Conservation (phyloP, 2,329 filamentous ascomycete species). For the Alternaria novae-zelandiae region DNA sequence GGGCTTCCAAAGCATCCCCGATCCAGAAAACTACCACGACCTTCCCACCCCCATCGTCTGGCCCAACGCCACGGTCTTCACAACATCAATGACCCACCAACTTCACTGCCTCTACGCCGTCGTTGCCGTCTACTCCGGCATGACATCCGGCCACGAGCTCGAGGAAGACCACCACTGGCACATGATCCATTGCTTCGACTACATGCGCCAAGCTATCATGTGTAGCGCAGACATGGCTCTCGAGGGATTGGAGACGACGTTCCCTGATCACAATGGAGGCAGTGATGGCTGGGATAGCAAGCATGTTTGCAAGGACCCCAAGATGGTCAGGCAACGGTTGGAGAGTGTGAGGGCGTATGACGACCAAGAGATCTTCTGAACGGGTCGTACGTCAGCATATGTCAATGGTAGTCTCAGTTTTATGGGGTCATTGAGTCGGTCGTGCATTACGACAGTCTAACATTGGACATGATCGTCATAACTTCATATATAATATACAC, state of each 20-base stretch:
- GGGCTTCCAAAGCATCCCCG: constrained; percentile 41
- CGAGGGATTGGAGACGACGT: constrained; percentile 43
- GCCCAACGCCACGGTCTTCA: constrained; percentile 44
- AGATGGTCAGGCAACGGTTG: constrained; percentile 22
- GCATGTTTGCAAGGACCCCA: constrained; percentile 34
- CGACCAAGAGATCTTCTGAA: constrained; percentile 41
- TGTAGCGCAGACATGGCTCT: constrained; percentile 41
- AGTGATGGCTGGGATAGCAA: constrained; percentile 48
- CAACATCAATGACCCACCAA: constrained; percentile 45
- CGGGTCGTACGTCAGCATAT: no score
- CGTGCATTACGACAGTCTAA: not conserved
- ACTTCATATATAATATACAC: not conserved
- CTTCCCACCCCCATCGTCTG: constrained; percentile 43
- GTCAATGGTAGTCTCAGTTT: rapidly evolving
- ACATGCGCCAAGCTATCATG: constrained; percentile 45
- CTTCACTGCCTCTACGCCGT: constrained; percentile 45
- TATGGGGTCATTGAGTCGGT: rapidly evolving
- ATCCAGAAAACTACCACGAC: constrained; percentile 39
- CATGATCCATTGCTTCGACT: constrained; percentile 48
- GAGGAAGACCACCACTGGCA: constrained; percentile 47
- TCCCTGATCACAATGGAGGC: constrained; percentile 44
- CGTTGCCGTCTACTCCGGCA: constrained; percentile 39
- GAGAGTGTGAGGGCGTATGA: constrained; percentile 43
- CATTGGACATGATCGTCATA: not conserved
- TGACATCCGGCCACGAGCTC: constrained; percentile 31